Percentiles rank a stretch among this genome's conserved stretches.
Evolutionary conservation across 805 yeast species (phyloP).

Genomic region (Zygosaccharomyces gambellarensis): DNA sequence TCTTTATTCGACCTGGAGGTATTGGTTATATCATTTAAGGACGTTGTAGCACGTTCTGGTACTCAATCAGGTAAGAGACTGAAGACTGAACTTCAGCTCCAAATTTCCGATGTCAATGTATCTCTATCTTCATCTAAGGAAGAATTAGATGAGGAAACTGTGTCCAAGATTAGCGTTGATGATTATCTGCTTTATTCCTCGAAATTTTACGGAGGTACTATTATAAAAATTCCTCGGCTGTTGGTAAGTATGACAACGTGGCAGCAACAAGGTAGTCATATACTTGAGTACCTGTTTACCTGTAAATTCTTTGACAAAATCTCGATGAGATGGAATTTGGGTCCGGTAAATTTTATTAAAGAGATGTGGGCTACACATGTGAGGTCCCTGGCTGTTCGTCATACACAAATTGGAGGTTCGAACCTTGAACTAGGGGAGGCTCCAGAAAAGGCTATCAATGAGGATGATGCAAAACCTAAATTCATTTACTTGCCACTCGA

Average conservation of each 20-base stretch:
- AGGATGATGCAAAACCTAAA: slow-evolving; percentile 37
- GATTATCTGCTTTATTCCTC: slow-evolving; percentile 53
- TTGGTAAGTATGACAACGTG: slow-evolving; percentile 69
- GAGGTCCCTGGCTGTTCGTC: slow-evolving; percentile 61
- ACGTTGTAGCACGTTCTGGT: slow-evolving; percentile 47
- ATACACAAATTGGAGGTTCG: slow-evolving; percentile 36
- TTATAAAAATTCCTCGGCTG: slow-evolving; percentile 74
- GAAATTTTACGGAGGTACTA: slow-evolving; percentile 70
- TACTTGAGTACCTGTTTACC: slow-evolving; percentile 61
- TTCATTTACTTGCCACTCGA: slow-evolving; percentile 52
- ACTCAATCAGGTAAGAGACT: slow-evolving; percentile 35
- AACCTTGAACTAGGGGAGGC: slow-evolving; percentile 17
- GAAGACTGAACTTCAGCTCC: slow-evolving; percentile 55
- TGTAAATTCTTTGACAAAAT: slow-evolving; percentile 85
- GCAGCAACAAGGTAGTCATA: slow-evolving; percentile 48
- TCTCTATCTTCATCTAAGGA: slow-evolving; percentile 59
- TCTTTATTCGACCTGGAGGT: slow-evolving; percentile 75
- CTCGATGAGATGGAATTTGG: slow-evolving; percentile 90
- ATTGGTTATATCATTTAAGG: slow-evolving; percentile 54
- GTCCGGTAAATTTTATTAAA: slow-evolving; percentile 81
- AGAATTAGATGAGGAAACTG: slow-evolving; percentile 46
- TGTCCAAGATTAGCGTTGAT: slow-evolving; percentile 43
- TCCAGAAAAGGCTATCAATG: slow-evolving; percentile 22
- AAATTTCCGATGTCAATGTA: slow-evolving; percentile 57
- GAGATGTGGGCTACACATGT: slow-evolving; percentile 91